Percentiles rank a stretch among this genome's conserved stretches.
Conservation (phyloP, 352 stramenopile species). For the Pythium insidiosum region DNA sequence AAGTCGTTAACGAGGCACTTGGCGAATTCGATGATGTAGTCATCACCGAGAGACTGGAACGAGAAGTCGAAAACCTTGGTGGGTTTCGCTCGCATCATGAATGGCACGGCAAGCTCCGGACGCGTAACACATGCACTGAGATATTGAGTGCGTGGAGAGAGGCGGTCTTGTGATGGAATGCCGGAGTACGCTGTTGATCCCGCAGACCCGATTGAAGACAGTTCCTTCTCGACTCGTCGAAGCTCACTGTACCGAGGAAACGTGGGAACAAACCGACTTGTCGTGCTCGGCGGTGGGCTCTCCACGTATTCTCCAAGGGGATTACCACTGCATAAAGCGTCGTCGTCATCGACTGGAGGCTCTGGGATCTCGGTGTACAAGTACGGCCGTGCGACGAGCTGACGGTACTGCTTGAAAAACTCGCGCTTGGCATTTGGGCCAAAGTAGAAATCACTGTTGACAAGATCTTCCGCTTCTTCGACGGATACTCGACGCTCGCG, state of each 20-base stretch:
- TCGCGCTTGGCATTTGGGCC: constrained; percentile 34
- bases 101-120: constrained; percentile 44
- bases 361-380: constrained; percentile 34
- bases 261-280: constrained; percentile 24
- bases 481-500: constrained; percentile 18
- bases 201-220: constrained; percentile 12
- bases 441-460: constrained; percentile 52
- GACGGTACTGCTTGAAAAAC: constrained; percentile 59
- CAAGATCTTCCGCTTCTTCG: constrained; percentile 31
- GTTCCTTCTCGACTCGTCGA: constrained; percentile 21
- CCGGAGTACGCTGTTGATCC: constrained; percentile 11
- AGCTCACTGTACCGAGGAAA: constrained; percentile 38
- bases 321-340: background rate
- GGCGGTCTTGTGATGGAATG: constrained; percentile 28
- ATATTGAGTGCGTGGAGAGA: constrained; percentile 61
- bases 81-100: constrained; percentile 47
- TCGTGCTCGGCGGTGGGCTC: constrained; percentile 2
- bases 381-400: constrained; percentile 56
- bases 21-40: constrained; percentile 59
- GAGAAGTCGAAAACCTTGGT: constrained; percentile 79
- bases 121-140: constrained; percentile 40
- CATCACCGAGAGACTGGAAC: constrained; percentile 70
- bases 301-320: constrained; percentile 1
- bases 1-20: constrained; percentile 42
- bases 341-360: constrained; percentile 9